phyloP scores from a whole-genome alignment of 306 rosid genomes.

The Fragaria iinumae region DNA sequence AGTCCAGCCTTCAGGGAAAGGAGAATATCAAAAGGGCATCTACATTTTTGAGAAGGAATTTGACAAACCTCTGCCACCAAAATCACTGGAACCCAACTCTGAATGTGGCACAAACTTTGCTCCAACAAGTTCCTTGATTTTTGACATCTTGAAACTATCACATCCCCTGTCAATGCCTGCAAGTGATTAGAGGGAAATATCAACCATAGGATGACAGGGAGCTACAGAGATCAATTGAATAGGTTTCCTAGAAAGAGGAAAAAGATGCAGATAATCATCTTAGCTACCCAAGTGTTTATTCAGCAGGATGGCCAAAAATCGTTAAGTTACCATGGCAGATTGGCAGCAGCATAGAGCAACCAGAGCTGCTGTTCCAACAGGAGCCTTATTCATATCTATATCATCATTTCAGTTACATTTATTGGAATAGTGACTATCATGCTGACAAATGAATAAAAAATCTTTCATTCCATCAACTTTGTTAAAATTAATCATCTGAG shows the following conservation, averaged over 20 bases:
- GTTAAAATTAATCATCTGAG: slow-evolving; percentile 19
- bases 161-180: slow-evolving; percentile 74
- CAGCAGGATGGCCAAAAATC: neutral
- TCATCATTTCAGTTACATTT: neutral
- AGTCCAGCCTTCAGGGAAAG: neutral
- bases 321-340: neutral
- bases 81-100: slow-evolving; percentile 58
- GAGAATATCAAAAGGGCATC: too few species aligned
- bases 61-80: slow-evolving; percentile 70
- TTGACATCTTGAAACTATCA: slow-evolving; percentile 49
- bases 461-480: slow-evolving; percentile 12
- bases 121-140: slow-evolving; percentile 47
- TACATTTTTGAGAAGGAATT: neutral
- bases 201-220: neutral
- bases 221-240: neutral
- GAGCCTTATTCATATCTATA: neutral
- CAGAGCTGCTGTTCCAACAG: neutral
- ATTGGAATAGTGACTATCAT: neutral
- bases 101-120: slow-evolving; percentile 59
- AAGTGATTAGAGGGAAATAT: slow-evolving; percentile 21
- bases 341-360: slow-evolving; percentile 1
- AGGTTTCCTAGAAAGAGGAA: neutral
- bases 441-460: neutral
- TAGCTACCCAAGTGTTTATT: neutral
- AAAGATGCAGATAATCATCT: neutral